These are phyloP conservation scores for Hanseniaspora hatyaiensis DNA, from an alignment of 805 yeast species.

Conservation along the genomic window DNA sequence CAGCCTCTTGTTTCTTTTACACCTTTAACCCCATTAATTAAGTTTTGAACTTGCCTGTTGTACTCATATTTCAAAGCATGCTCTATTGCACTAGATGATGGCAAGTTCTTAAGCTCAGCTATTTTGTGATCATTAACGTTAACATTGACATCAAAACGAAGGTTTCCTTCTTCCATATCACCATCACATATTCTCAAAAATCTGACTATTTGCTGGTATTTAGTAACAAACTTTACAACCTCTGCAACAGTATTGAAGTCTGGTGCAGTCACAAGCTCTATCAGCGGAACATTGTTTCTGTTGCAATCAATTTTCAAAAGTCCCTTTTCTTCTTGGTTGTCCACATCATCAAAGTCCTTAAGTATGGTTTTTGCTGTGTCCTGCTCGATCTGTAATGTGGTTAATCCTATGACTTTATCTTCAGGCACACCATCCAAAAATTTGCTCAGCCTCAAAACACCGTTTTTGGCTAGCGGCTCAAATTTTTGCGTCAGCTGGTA, in stretches of 20 bases:
- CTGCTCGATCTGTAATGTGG: constrained; percentile 84
- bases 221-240: constrained; percentile 67
- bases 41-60: constrained; percentile 47
- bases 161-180: constrained; percentile 86
- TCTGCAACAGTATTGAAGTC: constrained; percentile 59
- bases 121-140: constrained; percentile 61
- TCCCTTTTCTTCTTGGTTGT: constrained; percentile 25
- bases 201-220: constrained; percentile 60
- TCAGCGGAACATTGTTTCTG: constrained; percentile 72
- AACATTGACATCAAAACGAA: constrained; percentile 90
- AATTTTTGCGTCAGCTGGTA: constrained; percentile 90
- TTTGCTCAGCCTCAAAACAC: constrained; percentile 39
- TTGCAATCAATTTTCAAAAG: constrained; percentile 59
- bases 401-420: constrained; percentile 46
- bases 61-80: constrained; percentile 68
- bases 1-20: constrained; percentile 78
- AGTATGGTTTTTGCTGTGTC: constrained; percentile 80
- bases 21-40: constrained; percentile 32
- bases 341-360: constrained; percentile 23
- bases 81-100: constrained; percentile 68
- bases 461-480: constrained; percentile 64
- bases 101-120: constrained; percentile 81
- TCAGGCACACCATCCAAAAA: constrained; percentile 44
- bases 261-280: constrained; percentile 86
- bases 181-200: constrained; percentile 71